Conservation (phyloP, 2,329 filamentous ascomycete species). For the Aaosphaeria arxii region DNA sequence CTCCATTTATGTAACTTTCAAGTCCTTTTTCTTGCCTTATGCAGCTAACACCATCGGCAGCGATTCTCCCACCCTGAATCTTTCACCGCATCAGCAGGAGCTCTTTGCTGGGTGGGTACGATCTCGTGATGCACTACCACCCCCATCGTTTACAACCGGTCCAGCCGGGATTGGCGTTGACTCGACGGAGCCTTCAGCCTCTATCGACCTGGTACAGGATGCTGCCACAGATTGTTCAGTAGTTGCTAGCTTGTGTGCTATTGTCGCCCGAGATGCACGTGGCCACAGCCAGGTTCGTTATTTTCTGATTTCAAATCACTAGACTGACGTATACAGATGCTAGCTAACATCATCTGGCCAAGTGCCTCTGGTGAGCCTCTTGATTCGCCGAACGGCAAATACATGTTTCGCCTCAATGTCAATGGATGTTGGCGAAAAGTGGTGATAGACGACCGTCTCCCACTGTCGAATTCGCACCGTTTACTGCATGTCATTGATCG, state of each 20-base stretch:
- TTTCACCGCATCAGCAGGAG: constrained; percentile 71
- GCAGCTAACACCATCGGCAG: constrained; percentile 41
- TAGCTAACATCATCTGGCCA: constrained; percentile 73
- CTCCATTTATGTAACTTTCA: constrained; percentile 11
- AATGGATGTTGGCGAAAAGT: constrained; percentile 90
- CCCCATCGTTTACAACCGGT: constrained; percentile 31
- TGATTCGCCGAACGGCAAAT: constrained; percentile 78
- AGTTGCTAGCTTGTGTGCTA: constrained; percentile 88
- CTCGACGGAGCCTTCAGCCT: constrained; percentile 40
- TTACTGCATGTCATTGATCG: constrained; percentile 86
- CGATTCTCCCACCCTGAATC: constrained; percentile 65
- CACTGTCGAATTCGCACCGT: constrained; percentile 69
- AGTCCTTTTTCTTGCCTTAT: background rate
- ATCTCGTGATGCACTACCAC: constrained; percentile 64
- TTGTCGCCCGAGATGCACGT: constrained; percentile 65
- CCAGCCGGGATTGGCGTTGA: constrained; percentile 54
- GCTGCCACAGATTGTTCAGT: constrained; percentile 96
- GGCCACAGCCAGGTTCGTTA: constrained; percentile 63
- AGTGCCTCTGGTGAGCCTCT: constrained; percentile 51
- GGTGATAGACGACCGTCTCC: constrained; percentile 83
- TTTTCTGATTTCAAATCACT: background rate
- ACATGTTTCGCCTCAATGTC: constrained; percentile 89
- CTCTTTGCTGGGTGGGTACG: constrained; percentile 85
- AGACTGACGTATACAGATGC: constrained; percentile 51
- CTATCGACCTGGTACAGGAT: constrained; percentile 88